A percentile compares a stretch with the other conserved stretches of the same genome.
These are phyloP conservation scores for Phaeophleospora eucalypticola DNA, from an alignment of 2,329 filamentous ascomycete genomes.

Conservation along the genomic window DNA sequence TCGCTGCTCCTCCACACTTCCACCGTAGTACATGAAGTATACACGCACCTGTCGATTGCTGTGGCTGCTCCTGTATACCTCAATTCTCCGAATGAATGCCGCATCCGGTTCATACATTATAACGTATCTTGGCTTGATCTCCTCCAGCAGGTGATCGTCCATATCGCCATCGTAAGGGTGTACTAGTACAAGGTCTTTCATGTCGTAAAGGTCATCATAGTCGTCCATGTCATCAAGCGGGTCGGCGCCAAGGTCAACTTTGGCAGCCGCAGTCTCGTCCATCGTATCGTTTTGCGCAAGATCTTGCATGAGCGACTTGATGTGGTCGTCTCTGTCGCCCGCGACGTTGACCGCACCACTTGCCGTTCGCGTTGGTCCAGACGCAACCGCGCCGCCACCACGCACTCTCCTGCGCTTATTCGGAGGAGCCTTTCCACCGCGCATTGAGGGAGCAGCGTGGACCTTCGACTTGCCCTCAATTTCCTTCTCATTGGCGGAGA, in stretches of 20 bases:
- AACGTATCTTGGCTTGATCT: conserved; percentile 87
- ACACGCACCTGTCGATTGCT: conserved; percentile 82
- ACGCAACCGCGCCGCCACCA: conserved; percentile 64
- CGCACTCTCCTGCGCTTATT: conserved; percentile 84
- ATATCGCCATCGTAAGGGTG: conserved; percentile 94
- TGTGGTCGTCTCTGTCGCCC: conserved; percentile 78
- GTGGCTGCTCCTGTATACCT: conserved; percentile 94
- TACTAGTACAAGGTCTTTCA: conserved; percentile 80
- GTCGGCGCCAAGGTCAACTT: conserved; percentile 71
- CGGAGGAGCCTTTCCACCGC: conserved; percentile 59
- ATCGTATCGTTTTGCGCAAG: conserved; percentile 77
- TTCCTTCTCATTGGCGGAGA: conserved; percentile 73
- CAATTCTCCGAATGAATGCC: conserved; percentile 87
- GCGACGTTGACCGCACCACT: conserved; percentile 72
- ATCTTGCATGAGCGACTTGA: conserved; percentile 76
- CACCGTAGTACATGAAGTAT: conserved; percentile 95
- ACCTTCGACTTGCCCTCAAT: conserved; percentile 59
- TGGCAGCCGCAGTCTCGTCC: conserved; percentile 54
- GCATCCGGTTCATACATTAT: conserved; percentile 98
- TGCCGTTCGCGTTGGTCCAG: conserved; percentile 59
- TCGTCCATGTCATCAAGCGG: conserved; percentile 87
- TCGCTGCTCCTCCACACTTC: conserved; percentile 90
- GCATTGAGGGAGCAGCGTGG: conserved; percentile 39
- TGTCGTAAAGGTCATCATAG: conserved; percentile 86
- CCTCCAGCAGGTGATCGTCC: conserved; percentile 94